Evolutionary conservation across 2,329 filamentous ascomycete genomes (phyloP).

Genomic region (Colletotrichum sp.): DNA sequence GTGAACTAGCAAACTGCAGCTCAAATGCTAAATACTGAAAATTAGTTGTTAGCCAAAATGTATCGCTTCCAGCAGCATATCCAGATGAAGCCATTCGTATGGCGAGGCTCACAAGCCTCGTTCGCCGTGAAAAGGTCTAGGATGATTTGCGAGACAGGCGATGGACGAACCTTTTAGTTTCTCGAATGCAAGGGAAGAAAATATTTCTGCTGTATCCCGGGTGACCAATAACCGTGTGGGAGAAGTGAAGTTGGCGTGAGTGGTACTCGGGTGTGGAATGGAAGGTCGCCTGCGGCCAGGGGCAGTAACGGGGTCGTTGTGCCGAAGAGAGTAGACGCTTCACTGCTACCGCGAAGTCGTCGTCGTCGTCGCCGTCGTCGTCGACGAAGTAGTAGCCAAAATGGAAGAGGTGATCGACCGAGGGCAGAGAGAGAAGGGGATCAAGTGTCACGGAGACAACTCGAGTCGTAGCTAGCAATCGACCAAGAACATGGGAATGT

Average conservation of each 20-base stretch:
- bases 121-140: background rate
- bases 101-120: background rate
- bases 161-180: constrained; percentile 16
- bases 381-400: background rate
- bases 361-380: constrained; percentile 8
- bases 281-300: constrained; percentile 64
- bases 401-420: constrained; percentile 20
- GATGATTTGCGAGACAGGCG: background rate
- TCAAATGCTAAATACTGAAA: background rate
- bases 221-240: constrained; percentile 17
- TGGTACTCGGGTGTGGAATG: constrained; percentile 42
- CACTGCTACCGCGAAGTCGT: constrained; percentile 52
- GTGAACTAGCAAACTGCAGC: background rate
- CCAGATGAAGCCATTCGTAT: background rate
- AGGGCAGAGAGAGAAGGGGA: constrained; percentile 24
- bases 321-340: constrained; percentile 38
- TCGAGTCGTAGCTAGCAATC: constrained; percentile 33
- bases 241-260: constrained; percentile 22
- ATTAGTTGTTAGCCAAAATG: background rate
- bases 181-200: constrained; percentile 1
- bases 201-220: background rate
- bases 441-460: constrained; percentile 37
- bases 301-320: constrained; percentile 43
- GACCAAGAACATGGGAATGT: constrained; percentile 35
- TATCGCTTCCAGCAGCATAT: background rate